Evolutionary conservation across 345 rosid genomes (phyloP).

Genomic region (Eucalyptus sp.): DNA sequence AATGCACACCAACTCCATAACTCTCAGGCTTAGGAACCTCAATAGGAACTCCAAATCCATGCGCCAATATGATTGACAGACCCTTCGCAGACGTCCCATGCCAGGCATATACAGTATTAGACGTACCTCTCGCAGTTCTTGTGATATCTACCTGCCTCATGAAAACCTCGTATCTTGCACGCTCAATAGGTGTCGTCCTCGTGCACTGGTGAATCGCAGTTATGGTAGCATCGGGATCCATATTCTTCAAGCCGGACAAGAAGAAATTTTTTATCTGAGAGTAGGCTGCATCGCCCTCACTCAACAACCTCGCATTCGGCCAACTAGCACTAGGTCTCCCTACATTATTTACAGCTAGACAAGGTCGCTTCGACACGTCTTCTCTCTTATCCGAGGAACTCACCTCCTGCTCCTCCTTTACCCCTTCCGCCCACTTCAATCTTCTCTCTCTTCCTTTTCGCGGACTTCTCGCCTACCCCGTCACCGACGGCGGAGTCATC

Average conservation of each 20-base stretch:
- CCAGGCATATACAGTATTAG: conserved; percentile 30
- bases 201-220: conserved; percentile 21
- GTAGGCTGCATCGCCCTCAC: conserved; percentile 3
- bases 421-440: neutral
- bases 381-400: conserved; percentile 4
- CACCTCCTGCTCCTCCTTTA: conserved; percentile 13
- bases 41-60: conserved; percentile 24
- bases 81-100: conserved; percentile 15
- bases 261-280: conserved; percentile 6
- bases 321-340: neutral
- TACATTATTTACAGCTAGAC: neutral
- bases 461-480: neutral
- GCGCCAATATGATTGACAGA: conserved; percentile 11
- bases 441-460: conserved; percentile 17
- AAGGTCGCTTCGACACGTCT: conserved; percentile 4
- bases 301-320: conserved; percentile 9
- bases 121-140: conserved; percentile 6
- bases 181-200: neutral
- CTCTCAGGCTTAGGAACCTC: neutral
- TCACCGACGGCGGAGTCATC: conserved; percentile 4
- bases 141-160: conserved; percentile 11
- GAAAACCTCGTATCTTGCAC: conserved; percentile 20
- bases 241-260: conserved; percentile 7
- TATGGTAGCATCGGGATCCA: conserved; percentile 2
- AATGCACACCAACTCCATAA: conserved; percentile 25